Base-by-base conservation (phyloP, 78 protist species). In the Trichosphaerium sp. region DNA sequence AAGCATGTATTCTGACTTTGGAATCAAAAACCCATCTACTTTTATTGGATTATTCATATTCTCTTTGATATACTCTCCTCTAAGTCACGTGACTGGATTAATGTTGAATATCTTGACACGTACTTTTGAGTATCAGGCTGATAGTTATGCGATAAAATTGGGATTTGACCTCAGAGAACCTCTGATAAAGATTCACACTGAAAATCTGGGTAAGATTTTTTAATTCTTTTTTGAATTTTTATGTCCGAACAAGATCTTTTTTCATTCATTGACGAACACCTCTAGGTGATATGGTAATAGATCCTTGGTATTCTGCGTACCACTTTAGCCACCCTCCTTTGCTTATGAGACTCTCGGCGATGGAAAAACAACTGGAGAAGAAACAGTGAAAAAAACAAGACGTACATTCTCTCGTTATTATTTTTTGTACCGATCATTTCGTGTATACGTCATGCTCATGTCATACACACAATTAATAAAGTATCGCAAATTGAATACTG, bases 51-150 rank as follows among this genome's bases (percentile, higher is more conserved):
- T 85, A 54, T 8, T 49, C 29, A 63, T 86, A 37, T 75, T 86
- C 71, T 11, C 38, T 21, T 43, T 26, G 25, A 25, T 86, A 15
- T 78, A 57, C 51, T 8, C 56, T 44, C 91, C 91, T 70, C 28
- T 86, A 26, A 74, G 64, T 11, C 61, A 51, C 38, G 14, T 66
- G 25, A 39, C 81, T 8, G 39, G 69, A 7, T 76, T 78, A 51
- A 21, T 43, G 15, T 25, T 61, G 34, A 42, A 75, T 47, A 11
- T 35, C 15, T 65, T 81, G 54, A 69, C 88, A 15, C 29, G 92
- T 21, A 21, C 7, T 47, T 69, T 43, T 48, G 92, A 87, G 72
- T 87, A 62, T 56, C 74, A 81, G 49, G 91, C 87, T 0, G 87
- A 80, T 49, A 55, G 26, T 34, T 75, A 21, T 29, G 73, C 29